These are phyloP conservation scores for Cafeteria roenbergensis DNA, from an alignment of 108 stramenopile genomes.

Conservation along the genomic window DNA sequence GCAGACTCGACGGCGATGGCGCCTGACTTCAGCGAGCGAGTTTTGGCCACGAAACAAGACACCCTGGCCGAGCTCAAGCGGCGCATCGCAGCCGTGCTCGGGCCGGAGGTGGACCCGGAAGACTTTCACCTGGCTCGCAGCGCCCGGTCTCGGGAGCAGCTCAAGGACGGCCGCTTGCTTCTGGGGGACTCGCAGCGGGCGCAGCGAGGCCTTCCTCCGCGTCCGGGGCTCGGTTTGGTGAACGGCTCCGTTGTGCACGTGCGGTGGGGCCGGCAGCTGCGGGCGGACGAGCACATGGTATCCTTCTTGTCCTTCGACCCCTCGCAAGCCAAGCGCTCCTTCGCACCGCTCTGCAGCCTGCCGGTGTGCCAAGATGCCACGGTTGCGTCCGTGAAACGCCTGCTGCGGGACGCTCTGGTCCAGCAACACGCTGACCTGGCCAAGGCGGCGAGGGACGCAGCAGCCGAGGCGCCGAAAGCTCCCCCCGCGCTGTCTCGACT, in stretches of 20 bases:
- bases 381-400: too few species aligned
- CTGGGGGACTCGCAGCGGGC: not conserved
- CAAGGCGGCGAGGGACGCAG: too few species aligned
- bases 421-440: too few species aligned
- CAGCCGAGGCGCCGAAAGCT: too few species aligned
- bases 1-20: not conserved
- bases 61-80: not conserved
- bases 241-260: not conserved
- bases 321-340: too few species aligned
- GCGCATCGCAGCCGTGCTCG: too few species aligned
- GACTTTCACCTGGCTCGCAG: not conserved
- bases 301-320: too few species aligned
- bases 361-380: too few species aligned
- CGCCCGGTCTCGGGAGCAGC: not conserved
- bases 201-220: too few species aligned
- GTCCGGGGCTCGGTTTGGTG: not conserved
- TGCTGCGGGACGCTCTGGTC: too few species aligned
- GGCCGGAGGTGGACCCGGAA: not conserved
- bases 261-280: not conserved
- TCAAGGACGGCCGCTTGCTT: not conserved
- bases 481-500: too few species aligned
- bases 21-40: not conserved
- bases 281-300: not conserved
- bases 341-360: too few species aligned
- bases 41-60: not conserved